Percentiles rank a stretch among this genome's conserved stretches.
Evolutionary conservation across 768 basidiomycete species (phyloP).

Genomic region (Panaeolus papilionaceus): DNA sequence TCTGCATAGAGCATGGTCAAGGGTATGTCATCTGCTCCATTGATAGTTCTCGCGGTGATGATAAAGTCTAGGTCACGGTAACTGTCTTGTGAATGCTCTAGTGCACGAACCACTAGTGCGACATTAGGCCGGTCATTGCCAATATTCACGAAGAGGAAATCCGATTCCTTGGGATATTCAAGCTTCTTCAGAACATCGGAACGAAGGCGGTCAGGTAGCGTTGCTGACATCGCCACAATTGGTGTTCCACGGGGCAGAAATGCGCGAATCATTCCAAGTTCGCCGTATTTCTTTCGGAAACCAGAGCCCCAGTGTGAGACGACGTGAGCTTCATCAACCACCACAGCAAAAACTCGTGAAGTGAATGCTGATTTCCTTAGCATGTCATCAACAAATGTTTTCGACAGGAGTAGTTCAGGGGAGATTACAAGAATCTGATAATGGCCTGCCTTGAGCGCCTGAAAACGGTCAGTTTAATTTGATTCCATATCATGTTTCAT

Average conservation of each 20-base stretch:
- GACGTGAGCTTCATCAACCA: constrained; percentile 44
- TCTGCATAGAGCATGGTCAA: constrained; percentile 39
- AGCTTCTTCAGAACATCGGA: constrained; percentile 35
- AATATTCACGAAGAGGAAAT: constrained; percentile 28
- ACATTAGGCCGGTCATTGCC: constrained; percentile 43
- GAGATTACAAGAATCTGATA: constrained; percentile 41
- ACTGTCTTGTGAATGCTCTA: constrained; percentile 38
- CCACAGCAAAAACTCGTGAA: constrained; percentile 29
- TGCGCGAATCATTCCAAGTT: constrained; percentile 34
- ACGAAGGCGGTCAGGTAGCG: constrained; percentile 33
- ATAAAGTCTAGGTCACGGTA: constrained; percentile 42
- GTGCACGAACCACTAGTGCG: constrained; percentile 39
- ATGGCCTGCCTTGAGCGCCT: constrained; percentile 31
- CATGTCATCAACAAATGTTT: constrained; percentile 32
- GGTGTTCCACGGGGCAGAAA: constrained; percentile 36
- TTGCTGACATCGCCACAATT: constrained; percentile 42
- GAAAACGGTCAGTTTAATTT: too few relatives aligned
- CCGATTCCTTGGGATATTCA: constrained; percentile 28
- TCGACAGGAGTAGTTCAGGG: constrained; percentile 39
- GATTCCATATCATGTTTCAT: too few relatives aligned
- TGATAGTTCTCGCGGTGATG: constrained; percentile 21
- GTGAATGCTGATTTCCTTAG: constrained; percentile 30
- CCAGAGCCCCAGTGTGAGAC: constrained; percentile 43
- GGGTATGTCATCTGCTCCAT: constrained; percentile 26
- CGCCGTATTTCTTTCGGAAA: constrained; percentile 39